A percentile compares a stretch with the other conserved stretches of the same genome.
phyloP scores from a whole-genome alignment of 2,329 filamentous ascomycete species.

The Arthrobotrys musiformis region DNA sequence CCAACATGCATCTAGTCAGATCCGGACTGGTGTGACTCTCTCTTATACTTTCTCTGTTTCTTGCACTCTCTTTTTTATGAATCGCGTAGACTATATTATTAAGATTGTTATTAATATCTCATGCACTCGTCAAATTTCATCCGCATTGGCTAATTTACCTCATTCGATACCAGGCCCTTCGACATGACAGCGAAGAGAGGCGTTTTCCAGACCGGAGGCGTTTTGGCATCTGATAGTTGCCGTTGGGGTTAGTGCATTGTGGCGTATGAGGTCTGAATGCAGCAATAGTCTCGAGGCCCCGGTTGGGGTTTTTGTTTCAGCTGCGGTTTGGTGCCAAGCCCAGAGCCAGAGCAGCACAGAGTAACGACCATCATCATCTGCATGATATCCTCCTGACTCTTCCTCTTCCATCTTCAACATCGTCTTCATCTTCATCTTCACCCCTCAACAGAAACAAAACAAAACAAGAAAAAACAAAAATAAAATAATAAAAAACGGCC shows the following conservation, averaged over 20 bases:
- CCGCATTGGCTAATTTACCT: background rate
- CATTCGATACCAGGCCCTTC: too few species aligned
- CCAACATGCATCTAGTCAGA: background rate
- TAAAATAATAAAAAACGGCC: background rate
- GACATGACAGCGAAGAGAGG: too few species aligned
- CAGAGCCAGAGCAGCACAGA: background rate
- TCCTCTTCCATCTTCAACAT: background rate
- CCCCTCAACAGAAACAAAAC: background rate
- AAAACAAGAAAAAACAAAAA: background rate
- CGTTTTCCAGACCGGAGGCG: too few species aligned
- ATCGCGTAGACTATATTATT: background rate
- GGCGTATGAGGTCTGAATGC: too few species aligned
- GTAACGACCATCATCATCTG: background rate
- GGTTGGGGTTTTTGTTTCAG: background rate
- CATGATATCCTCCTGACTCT: background rate
- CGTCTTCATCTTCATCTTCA: background rate
- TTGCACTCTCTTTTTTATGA: background rate
- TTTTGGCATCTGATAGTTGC: background rate
- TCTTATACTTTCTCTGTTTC: background rate
- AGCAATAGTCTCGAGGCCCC: background rate
- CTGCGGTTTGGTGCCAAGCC: constrained; percentile 19
- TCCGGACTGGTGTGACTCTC: background rate
- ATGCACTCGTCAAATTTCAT: background rate
- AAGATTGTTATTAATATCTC: background rate
- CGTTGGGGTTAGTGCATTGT: background rate